Evolutionary conservation across 495 filamentous ascomycete species (phyloP).

Genomic region (Penicillium salamii): DNA sequence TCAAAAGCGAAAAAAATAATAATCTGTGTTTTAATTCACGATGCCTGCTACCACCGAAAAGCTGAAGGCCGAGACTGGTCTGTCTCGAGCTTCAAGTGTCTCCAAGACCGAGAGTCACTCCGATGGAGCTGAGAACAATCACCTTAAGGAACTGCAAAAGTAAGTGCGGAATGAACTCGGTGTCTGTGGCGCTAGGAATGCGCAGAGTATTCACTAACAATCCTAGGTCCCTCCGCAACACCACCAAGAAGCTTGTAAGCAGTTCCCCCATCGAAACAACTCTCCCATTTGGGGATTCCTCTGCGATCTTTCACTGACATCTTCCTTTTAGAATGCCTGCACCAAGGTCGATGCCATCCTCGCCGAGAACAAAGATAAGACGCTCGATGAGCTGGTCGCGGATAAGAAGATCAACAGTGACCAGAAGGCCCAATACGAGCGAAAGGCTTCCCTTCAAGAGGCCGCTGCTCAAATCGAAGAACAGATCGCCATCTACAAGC

Average conservation of each 20-base stretch:
- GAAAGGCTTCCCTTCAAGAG: constrained; percentile 83
- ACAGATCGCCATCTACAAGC: constrained; percentile 78
- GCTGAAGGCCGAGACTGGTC: constrained; percentile 37
- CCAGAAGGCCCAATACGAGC: constrained; percentile 82
- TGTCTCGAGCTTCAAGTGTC: constrained; percentile 25
- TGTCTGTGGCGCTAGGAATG: too few species aligned
- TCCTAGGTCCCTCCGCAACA: constrained; percentile 74
- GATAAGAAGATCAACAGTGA: constrained; percentile 87
- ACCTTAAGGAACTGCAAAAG: constrained; percentile 86
- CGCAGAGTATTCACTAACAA: too few species aligned
- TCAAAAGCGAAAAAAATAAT: constrained; percentile 7
- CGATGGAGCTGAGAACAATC: constrained; percentile 64
- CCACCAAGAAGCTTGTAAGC: constrained; percentile 85
- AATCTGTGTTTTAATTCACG: constrained; percentile 26
- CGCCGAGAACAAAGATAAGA: constrained; percentile 69
- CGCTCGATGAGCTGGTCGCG: constrained; percentile 79
- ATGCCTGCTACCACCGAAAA: constrained; percentile 46
- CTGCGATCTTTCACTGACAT: too few species aligned
- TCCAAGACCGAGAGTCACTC: constrained; percentile 41
- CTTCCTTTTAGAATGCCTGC: constrained; percentile 60
- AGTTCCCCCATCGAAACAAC: not conserved
- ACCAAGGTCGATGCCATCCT: constrained; percentile 76
- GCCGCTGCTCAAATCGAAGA: constrained; percentile 75
- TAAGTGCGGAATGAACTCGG: too few species aligned
- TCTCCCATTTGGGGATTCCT: not conserved